phyloP scores from a whole-genome alignment of 2,329 filamentous ascomycete genomes.

The Diplodia corticola region DNA sequence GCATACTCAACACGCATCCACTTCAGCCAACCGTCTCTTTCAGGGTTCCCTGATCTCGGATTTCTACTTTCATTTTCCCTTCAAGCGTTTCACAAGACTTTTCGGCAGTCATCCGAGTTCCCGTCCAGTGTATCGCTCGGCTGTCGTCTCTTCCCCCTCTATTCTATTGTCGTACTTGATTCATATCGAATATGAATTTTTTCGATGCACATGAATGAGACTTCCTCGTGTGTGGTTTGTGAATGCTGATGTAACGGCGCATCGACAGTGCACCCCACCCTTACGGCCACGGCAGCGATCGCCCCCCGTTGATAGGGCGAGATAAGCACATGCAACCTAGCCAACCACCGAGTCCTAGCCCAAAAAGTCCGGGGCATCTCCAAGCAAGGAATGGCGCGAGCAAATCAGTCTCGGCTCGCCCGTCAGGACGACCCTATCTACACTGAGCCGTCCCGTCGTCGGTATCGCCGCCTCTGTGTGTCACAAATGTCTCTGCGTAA shows the following conservation, averaged over 20 bases:
- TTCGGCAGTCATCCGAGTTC: too few relatives aligned
- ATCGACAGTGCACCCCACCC: not conserved
- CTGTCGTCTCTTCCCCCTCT: too few relatives aligned
- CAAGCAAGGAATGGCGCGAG: not conserved
- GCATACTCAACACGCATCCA: fast-evolving
- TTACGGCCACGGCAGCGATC: not conserved
- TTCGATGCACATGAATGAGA: too few relatives aligned
- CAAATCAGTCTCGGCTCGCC: not conserved
- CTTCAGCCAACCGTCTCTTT: not conserved
- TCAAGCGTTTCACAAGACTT: too few relatives aligned
- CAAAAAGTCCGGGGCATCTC: too few relatives aligned
- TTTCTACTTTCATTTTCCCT: too few relatives aligned
- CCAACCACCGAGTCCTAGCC: not conserved
- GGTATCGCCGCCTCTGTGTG: not conserved
- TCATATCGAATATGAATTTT: too few relatives aligned
- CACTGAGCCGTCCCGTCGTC: not conserved
- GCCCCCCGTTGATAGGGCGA: not conserved
- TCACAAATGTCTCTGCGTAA: not conserved
- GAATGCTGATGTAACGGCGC: not conserved
- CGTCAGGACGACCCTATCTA: not conserved
- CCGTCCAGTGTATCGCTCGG: too few relatives aligned
- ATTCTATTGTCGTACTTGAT: too few relatives aligned
- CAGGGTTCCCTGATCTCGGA: too few relatives aligned
- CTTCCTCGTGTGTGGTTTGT: too few relatives aligned
- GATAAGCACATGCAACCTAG: constrained; percentile 2